phyloP scores from a whole-genome alignment of 2,329 filamentous ascomycete genomes.

The Pestalotiopsis sp. region DNA sequence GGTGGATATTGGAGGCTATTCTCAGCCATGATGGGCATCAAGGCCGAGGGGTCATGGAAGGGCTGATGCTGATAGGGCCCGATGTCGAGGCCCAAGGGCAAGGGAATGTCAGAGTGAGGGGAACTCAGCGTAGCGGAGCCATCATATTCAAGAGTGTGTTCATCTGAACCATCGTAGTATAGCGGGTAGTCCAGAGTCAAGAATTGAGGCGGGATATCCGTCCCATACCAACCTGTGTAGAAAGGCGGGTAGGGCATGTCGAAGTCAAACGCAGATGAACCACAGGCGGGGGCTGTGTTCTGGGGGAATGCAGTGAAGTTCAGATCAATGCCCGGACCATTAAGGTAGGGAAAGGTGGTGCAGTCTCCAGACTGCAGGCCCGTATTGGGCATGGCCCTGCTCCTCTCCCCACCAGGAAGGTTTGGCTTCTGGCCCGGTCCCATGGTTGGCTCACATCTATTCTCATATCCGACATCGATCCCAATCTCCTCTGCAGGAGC shows the following conservation, averaged over 20 bases:
- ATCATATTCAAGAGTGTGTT: not conserved
- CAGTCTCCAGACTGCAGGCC: not conserved
- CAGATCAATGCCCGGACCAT: conserved; percentile 11
- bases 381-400: conserved; percentile 3
- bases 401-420: not conserved
- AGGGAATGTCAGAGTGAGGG: not conserved
- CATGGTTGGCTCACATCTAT: conserved; percentile 3
- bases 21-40: not conserved
- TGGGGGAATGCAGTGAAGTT: not conserved
- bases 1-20: not conserved
- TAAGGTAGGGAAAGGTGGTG: not conserved
- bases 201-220: not conserved
- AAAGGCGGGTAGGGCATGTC: not conserved
- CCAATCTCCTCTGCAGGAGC: conserved; percentile 7
- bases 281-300: not conserved
- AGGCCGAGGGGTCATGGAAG: not conserved
- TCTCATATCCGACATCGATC: conserved; percentile 4
- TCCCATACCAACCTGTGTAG: not conserved
- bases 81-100: not conserved
- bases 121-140: not conserved
- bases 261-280: not conserved
- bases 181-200: not conserved
- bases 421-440: not conserved
- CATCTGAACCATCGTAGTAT: not conserved
- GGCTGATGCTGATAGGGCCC: not conserved